Base-by-base conservation (phyloP, 2,329 filamentous ascomycete species). In the Colletotrichum sp. region DNA sequence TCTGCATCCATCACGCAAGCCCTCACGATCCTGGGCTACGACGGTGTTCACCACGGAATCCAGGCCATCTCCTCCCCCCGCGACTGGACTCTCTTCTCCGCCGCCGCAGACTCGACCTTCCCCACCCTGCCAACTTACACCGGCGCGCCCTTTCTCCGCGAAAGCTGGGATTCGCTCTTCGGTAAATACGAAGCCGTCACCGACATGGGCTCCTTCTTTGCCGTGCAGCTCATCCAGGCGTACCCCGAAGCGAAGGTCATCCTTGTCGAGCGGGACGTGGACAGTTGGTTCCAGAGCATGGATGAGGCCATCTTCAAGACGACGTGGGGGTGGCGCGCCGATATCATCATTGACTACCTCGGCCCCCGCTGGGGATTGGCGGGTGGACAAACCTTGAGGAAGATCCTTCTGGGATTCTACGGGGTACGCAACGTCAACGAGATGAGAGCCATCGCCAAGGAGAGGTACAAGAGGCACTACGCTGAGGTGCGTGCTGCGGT, bases 171-270 rank as follows among this genome's bases (percentile, higher is more conserved):
- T 4, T 68, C 77, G 3, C 65, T 82, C 0, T 81, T 81, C 24
- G 79, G 79, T 1, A 55, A 74, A 10, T 82, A 75, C 65, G 83
- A 85, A 59, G 84, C 79, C 0, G 77, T 71, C 4, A 84, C 83
- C 0, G 84, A 85, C 59, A 65, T 83, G 10, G 90, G 91, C 28
- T 90, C 92, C 60, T 90, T 91, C 59, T 95, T 95, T 80, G 91
- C 91, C 69, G 90, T 92, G 82, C 93, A 95, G 82, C 87, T 95
- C 76, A 93, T 94, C 77, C 90, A 93, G 80, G 92, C 92, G 18
- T 95, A 95, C 81, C 93, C 93, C 2, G 91, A 94, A 71, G 93
- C 93, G 74, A 95, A 95, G 84, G 90, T 95, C 70, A 89, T 95
- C 65, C 86, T 95, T 77, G 81, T 83, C 3, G 73, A 81, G 10